Percentiles rank a stretch among this genome's conserved stretches.
phyloP scores from a whole-genome alignment of 768 basidiomycete species.

The Boletellus sp. region DNA sequence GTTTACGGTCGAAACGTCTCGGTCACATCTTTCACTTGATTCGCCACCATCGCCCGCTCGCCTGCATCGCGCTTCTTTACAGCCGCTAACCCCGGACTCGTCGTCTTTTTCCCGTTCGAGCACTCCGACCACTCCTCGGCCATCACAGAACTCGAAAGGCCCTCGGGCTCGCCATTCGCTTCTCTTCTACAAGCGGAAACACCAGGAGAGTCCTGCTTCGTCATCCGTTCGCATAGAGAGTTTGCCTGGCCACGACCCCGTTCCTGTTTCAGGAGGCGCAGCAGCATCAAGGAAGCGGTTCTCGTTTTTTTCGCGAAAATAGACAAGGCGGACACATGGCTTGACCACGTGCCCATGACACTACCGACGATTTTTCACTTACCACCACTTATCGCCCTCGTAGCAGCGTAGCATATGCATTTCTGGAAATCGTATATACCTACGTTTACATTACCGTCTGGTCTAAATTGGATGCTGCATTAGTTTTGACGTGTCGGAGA shows the following conservation, averaged over 20 bases:
- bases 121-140: conserved; percentile 26
- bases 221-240: conserved; percentile 21
- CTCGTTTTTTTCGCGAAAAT: conserved; percentile 31
- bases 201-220: conserved; percentile 16
- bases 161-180: conserved; percentile 27
- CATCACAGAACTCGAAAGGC: conserved; percentile 25
- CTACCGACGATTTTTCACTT: conserved; percentile 9
- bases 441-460: conserved; percentile 5
- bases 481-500: neutral
- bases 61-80: conserved; percentile 24
- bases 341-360: conserved; percentile 18
- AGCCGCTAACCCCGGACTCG: conserved; percentile 29
- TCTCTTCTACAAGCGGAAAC: conserved; percentile 32
- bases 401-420: conserved; percentile 10
- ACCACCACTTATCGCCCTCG: conserved; percentile 10
- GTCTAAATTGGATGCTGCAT: neutral
- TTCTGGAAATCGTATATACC: conserved; percentile 6
- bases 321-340: conserved; percentile 12
- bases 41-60: conserved; percentile 17
- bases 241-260: conserved; percentile 4
- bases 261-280: conserved; percentile 2
- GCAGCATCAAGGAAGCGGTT: conserved; percentile 25
- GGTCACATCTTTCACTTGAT: conserved; percentile 19
- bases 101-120: conserved; percentile 31
- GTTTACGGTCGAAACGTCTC: conserved; percentile 21